Evolutionary conservation across 2,329 filamentous ascomycete species (phyloP).

Genomic region (Pseudocercospora pini-densiflorae): DNA sequence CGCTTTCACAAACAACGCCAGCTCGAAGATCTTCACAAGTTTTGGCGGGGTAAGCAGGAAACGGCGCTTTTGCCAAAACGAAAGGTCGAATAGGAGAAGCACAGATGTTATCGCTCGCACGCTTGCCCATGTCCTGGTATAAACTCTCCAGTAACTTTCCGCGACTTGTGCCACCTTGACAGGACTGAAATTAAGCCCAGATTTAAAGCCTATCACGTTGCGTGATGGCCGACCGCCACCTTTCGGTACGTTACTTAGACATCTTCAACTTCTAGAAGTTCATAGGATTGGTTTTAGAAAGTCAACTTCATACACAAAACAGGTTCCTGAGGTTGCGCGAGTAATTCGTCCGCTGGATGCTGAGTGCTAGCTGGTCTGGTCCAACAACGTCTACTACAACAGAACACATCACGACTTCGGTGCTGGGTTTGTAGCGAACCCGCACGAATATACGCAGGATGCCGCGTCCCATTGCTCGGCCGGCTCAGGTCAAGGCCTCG

Average conservation of each 20-base stretch:
- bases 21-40: not conserved
- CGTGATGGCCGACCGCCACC: not conserved
- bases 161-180: not conserved
- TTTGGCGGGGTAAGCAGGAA: slow-evolving; percentile 6
- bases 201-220: not conserved
- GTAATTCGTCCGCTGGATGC: not conserved
- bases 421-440: not conserved
- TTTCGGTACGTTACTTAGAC: not conserved
- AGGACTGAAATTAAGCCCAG: slow-evolving; percentile 1
- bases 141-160: slow-evolving; percentile 5
- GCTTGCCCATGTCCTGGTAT: slow-evolving; percentile 4
- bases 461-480: slow-evolving; percentile 1
- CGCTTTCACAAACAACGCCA: not conserved
- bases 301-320: not conserved
- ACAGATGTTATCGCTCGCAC: not conserved
- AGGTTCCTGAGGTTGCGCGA: not conserved
- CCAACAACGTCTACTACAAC: not conserved
- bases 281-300: not conserved
- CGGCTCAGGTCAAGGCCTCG: not conserved
- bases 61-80: slow-evolving; percentile 1
- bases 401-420: not conserved
- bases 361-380: slow-evolving; percentile 7
- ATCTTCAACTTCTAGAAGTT: slow-evolving; percentile 1
- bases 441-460: slow-evolving; percentile 1
- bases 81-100: slow-evolving; percentile 7